Evolutionary conservation across 1,139 yeast genomes (phyloP), one percentile per base, ranked within the genome.

Genomic region (Hyphopichia burtonii): DNA sequence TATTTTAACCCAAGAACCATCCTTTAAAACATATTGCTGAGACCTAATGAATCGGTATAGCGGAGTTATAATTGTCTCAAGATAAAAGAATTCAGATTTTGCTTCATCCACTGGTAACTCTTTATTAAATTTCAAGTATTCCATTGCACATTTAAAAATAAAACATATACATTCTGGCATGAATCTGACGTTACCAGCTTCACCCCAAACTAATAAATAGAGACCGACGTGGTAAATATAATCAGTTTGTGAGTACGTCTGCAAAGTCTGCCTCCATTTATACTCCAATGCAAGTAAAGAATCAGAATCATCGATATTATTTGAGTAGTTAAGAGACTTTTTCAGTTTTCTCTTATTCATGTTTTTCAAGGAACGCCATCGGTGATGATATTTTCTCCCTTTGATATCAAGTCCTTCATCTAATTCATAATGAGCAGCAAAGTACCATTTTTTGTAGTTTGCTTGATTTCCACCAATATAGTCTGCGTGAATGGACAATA

Each of bases 151-250:
- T 41, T 66, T 65, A 50, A 48, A 70, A 12, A 71, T 58, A 43
- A 68, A 71, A 44, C 76, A 70, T 3, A 71, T 40, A 41, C 74
- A 66, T 45, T 71, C 76, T 1, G 76, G 75, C 62, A 71, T 58
- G 47, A 69, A 71, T 38, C 76, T 54, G 2, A 71, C 49, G 44
- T 69, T 70, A 45, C 68, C 70, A 1, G 74, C 66, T 47, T 71
- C 76, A 3, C 76, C 76, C 76, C 76, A 71, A 10, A 68, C 62
- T 12, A 70, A 50, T 39, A 71, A 51, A 43, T 67, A 70, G 22
- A 71, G 46, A 1, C 65, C 66, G 10, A 71, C 44, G 35, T 70
- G 74, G 18, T 43, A 40, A 8, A 68, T 46, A 35, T 56, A 60
- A 23, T 67, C 70, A 7, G 17, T 27, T 2, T 51, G 48, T 2